A percentile compares a stretch with the other conserved stretches of the same genome.
These are phyloP conservation scores for Ophiostoma perfectum DNA, from an alignment of 2,329 filamentous ascomycete genomes.

Conservation along the genomic window DNA sequence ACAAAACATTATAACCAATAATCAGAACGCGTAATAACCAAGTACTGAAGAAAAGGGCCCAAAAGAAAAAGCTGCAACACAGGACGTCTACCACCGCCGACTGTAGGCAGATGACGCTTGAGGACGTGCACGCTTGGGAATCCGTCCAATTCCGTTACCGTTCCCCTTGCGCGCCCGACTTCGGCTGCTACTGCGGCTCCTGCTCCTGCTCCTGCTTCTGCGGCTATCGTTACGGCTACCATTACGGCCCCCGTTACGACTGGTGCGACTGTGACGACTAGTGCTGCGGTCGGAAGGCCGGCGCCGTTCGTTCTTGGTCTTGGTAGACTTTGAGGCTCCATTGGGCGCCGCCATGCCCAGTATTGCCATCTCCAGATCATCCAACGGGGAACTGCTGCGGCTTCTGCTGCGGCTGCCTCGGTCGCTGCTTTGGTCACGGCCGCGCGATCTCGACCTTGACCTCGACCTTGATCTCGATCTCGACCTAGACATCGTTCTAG, in stretches of 20 bases:
- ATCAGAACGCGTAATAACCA: too few relatives aligned
- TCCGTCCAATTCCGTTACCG: neutral
- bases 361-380: constrained; percentile 28
- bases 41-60: neutral
- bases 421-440: neutral
- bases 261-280: neutral
- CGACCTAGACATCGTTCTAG: neutral
- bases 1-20: neutral
- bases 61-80: neutral
- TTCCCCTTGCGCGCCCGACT: neutral
- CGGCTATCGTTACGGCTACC: neutral
- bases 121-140: neutral
- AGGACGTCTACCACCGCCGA: neutral
- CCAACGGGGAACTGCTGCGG: constrained; percentile 27
- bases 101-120: neutral
- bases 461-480: neutral
- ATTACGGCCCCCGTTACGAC: neutral
- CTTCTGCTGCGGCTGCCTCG: constrained; percentile 13
- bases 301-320: neutral
- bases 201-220: neutral
- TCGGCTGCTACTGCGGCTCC: neutral
- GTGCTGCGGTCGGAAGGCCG: neutral
- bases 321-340: neutral
- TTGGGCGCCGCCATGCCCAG: constrained; percentile 29
- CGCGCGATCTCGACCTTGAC: neutral